Evolutionary conservation across 1,284 basidiomycete genomes (phyloP), one percentile per base, ranked within the genome.

Genomic region (Papiliotrema terrestris): DNA sequence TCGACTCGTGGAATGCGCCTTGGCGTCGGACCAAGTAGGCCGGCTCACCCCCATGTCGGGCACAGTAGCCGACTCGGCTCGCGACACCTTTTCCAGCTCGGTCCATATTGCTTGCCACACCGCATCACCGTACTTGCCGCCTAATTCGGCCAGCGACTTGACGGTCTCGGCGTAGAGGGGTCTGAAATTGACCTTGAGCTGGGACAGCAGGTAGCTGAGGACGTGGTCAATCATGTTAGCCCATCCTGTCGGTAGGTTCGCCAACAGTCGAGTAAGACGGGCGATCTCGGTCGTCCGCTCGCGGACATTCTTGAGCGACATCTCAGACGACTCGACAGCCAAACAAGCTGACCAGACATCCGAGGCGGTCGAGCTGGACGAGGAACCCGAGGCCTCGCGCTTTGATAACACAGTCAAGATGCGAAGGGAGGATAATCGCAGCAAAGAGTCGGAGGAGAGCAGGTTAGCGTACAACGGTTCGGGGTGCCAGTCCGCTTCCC

Each of bases 171-270:
- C 82, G 88, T 92, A 98, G 13, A 95, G 67, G 0, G 94, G 94
- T 35, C 89, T 83, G 45, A 96, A 79, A 71, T 92, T 92, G 62
- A 96, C 87, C 77, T 96, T 96, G 47, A 96, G 79, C 72, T 96
- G 92, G 2, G 68, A 58, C 29, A 73, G 51, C 25, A 76, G 65
- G 50, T 75, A 72, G 3, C 55, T 62, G 38, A 75, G 50, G 36
- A 49, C 74, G 78, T 56, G 60, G 83, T 84, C 82, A 43, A 87
- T 79, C 17, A 90, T 44, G 9, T 15, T 26, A 3, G 26, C 54
- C 23, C 63, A 47, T 11, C 39, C 29, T 3, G 52, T 53, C 50
- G 70, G 45, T 52, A 68, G 25, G 8, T 60, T 56, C 0, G 51
- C 67, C 1, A 78, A 60, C 43, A 72, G 68, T 4, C 61, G 60